phyloP scores from a whole-genome alignment of 2,329 filamentous ascomycete genomes.

The Curvularia hawaiiensis region DNA sequence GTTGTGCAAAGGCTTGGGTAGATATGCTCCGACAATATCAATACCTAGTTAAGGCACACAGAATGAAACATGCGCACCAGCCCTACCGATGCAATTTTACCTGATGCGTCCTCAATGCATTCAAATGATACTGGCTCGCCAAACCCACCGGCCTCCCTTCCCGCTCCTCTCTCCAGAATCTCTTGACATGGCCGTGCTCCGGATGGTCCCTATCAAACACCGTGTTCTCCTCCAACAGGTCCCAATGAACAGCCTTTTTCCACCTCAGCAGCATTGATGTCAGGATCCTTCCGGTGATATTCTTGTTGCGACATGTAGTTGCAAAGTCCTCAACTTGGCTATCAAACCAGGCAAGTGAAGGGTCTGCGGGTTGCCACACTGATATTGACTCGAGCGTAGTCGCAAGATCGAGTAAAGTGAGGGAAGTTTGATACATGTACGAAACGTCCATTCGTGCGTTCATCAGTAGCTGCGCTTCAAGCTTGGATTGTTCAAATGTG shows the following conservation, averaged over 20 bases:
- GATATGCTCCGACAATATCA: too few relatives aligned
- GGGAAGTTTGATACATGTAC: slow-evolving; percentile 28
- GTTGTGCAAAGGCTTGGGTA: too few relatives aligned
- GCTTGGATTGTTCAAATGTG: slow-evolving; percentile 23
- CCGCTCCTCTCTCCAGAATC: slow-evolving; percentile 26
- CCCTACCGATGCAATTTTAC: slow-evolving; percentile 11
- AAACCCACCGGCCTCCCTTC: slow-evolving; percentile 29
- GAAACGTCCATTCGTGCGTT: slow-evolving; percentile 36
- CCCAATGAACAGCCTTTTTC: slow-evolving; percentile 29
- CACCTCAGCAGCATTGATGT: slow-evolving; percentile 32
- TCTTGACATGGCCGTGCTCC: slow-evolving; percentile 2
- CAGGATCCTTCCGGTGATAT: slow-evolving; percentile 23
- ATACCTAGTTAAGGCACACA: too few relatives aligned
- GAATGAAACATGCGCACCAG: too few relatives aligned
- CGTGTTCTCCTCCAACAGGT: slow-evolving; percentile 30
- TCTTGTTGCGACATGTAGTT: slow-evolving; percentile 33
- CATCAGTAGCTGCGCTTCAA: slow-evolving; percentile 17
- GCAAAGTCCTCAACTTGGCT: slow-evolving; percentile 30
- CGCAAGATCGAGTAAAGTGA: slow-evolving; percentile 26
- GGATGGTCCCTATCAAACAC: slow-evolving; percentile 22
- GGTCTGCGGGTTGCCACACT: slow-evolving; percentile 36
- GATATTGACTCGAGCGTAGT: slow-evolving; percentile 28
- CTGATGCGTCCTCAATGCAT: slow-evolving; percentile 19
- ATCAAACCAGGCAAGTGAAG: slow-evolving; percentile 29
- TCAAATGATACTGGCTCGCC: slow-evolving; percentile 33